Percentiles rank a stretch among this genome's conserved stretches.
These are phyloP conservation scores for Talaromyces sp. DNA, from an alignment of 2,329 filamentous ascomycete genomes.

Conservation along the genomic window DNA sequence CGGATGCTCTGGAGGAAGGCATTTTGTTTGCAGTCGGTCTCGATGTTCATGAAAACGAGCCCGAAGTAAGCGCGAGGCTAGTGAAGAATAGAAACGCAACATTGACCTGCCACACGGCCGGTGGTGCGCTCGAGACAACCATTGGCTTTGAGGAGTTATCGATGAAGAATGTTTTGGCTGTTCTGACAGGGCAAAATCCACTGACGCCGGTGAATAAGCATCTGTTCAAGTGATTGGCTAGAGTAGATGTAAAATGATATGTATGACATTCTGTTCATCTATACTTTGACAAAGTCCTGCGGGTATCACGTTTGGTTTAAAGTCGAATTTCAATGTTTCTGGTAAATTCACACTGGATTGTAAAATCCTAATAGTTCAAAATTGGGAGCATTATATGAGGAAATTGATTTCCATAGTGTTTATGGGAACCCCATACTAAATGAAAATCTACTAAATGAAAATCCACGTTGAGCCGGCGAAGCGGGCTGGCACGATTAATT, in stretches of 20 bases:
- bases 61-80: constrained; percentile 21
- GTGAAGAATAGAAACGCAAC: constrained; percentile 40
- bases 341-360: background rate
- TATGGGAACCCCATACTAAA: too few relatives aligned
- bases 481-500: background rate
- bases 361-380: background rate
- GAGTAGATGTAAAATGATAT: background rate
- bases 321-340: background rate
- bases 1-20: background rate
- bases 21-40: background rate
- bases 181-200: constrained; percentile 7
- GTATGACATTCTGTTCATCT: background rate
- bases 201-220: constrained; percentile 12
- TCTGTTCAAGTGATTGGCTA: constrained; percentile 1
- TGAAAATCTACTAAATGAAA: too few relatives aligned
- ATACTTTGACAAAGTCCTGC: background rate
- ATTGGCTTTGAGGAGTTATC: constrained; percentile 40
- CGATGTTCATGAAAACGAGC: background rate
- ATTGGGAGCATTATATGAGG: too few relatives aligned
- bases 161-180: constrained; percentile 41
- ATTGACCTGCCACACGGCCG: constrained; percentile 44
- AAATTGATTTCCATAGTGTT: too few relatives aligned
- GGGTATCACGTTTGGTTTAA: too few relatives aligned
- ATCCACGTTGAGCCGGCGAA: too few relatives aligned
- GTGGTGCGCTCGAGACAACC: constrained; percentile 45